A percentile compares a stretch with the other conserved stretches of the same genome.
phyloP scores from a whole-genome alignment of 2,329 filamentous ascomycete genomes.

The Mycosphaerelloides madeirae region DNA sequence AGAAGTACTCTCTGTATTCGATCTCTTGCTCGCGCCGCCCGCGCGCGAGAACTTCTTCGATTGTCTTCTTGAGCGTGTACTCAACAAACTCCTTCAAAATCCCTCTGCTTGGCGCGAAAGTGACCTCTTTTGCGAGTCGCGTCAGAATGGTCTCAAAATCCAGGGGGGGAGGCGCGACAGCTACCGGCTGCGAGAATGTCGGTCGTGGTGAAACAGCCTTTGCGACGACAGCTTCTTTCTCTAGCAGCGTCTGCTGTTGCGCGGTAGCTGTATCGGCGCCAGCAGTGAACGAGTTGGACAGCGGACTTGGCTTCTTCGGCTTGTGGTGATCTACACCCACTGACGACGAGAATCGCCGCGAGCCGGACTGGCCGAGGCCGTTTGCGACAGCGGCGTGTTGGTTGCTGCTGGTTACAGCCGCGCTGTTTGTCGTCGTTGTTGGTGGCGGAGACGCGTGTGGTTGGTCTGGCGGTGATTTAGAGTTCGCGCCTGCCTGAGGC shows the following conservation, averaged over 20 bases:
- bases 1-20: conserved; percentile 26
- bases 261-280: no score
- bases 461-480: conserved; percentile 12
- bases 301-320: conserved; percentile 32
- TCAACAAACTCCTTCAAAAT: conserved; percentile 44
- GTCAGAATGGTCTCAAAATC: conserved; percentile 29
- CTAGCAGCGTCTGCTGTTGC: not conserved
- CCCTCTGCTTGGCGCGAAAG: conserved; percentile 37
- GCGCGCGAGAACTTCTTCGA: conserved; percentile 32
- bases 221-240: not conserved
- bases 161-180: conserved; percentile 9
- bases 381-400: conserved; percentile 8
- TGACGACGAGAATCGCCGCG: conserved; percentile 1
- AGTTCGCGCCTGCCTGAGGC: conserved; percentile 1
- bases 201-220: conserved; percentile 7
- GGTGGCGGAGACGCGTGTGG: conserved; percentile 8
- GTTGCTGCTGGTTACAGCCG: conserved; percentile 3
- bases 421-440: conserved; percentile 2
- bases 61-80: conserved; percentile 33
- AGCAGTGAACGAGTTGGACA: conserved; percentile 30
- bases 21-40: conserved; percentile 29
- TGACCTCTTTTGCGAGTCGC: conserved; percentile 35
- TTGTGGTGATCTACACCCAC: conserved; percentile 12
- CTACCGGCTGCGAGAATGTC: conserved; percentile 10
- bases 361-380: conserved; percentile 5